Evolutionary conservation across 345 rosid genomes (phyloP).

Genomic region (Ailanthus altissimus): DNA sequence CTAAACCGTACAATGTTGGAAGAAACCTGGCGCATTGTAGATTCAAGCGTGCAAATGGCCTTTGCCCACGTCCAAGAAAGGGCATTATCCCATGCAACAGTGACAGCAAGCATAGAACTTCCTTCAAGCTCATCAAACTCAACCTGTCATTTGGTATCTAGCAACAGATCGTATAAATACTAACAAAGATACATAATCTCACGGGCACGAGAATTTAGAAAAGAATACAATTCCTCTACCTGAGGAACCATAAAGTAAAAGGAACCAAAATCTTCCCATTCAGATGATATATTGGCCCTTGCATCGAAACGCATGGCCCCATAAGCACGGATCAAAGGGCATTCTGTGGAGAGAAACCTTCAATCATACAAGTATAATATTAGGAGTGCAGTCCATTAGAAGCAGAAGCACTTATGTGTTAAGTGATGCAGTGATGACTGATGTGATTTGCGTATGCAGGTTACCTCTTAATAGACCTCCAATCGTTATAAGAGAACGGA

Average conservation of each 20-base stretch:
- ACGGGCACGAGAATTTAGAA: background rate
- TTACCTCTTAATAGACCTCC: slow-evolving; percentile 83
- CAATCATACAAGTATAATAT: too few relatives aligned
- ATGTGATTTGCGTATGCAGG: background rate
- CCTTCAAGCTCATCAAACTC: slow-evolving; percentile 80
- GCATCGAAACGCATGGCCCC: slow-evolving; percentile 89
- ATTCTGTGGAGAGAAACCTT: slow-evolving; percentile 66
- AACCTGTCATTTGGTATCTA: slow-evolving; percentile 62
- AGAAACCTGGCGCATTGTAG: slow-evolving; percentile 60
- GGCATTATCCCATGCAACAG: slow-evolving; percentile 75
- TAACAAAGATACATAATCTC: slow-evolving; percentile 4
- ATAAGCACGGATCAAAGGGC: slow-evolving; percentile 83
- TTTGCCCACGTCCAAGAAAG: slow-evolving; percentile 62
- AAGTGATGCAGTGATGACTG: background rate
- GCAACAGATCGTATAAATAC: slow-evolving; percentile 38
- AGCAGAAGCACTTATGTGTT: background rate
- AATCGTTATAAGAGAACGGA: slow-evolving; percentile 74
- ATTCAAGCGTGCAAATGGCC: slow-evolving; percentile 49
- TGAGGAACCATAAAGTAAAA: slow-evolving; percentile 86
- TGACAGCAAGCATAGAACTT: slow-evolving; percentile 72
- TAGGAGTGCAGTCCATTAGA: background rate
- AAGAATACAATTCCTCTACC: slow-evolving; percentile 36
- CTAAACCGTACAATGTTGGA: slow-evolving; percentile 41
- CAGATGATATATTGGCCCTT: slow-evolving; percentile 49
- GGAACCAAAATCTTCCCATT: slow-evolving; percentile 83